Evolutionary conservation across 345 rosid species (phyloP).

Genomic region (Lumnitzera racemosa): DNA sequence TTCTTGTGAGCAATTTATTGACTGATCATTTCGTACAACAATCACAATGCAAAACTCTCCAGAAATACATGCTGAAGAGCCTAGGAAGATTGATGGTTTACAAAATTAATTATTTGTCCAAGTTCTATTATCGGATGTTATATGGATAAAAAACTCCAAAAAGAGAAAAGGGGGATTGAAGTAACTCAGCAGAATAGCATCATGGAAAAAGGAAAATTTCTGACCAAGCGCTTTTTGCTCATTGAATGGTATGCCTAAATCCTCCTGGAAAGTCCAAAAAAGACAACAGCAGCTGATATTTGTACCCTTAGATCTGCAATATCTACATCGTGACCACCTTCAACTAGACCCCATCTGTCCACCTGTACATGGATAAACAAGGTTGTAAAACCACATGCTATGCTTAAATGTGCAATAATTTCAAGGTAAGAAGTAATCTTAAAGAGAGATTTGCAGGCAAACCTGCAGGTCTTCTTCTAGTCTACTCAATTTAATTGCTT

Average conservation of each 20-base stretch:
- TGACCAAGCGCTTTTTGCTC: too few relatives aligned
- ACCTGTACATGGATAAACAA: conserved; percentile 37
- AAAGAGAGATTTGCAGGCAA: not conserved
- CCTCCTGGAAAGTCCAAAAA: conserved; percentile 71
- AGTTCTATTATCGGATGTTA: too few relatives aligned
- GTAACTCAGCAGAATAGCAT: too few relatives aligned
- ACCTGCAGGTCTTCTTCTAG: conserved; percentile 99
- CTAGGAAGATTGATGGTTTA: too few relatives aligned
- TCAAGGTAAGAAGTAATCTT: not conserved
- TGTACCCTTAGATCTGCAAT: conserved; percentile 92
- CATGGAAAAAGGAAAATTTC: too few relatives aligned
- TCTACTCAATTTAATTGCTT: conserved; percentile 76
- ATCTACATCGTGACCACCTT: conserved; percentile 94
- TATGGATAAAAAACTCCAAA: too few relatives aligned
- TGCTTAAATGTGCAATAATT: not conserved
- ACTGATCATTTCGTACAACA: too few relatives aligned
- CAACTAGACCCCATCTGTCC: conserved; percentile 92
- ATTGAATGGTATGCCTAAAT: conserved; percentile 11
- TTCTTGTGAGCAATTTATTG: too few relatives aligned
- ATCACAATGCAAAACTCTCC: too few relatives aligned
- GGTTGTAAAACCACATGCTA: not conserved
- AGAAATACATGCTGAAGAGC: too few relatives aligned
- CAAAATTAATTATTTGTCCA: too few relatives aligned
- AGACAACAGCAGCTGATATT: conserved; percentile 74
- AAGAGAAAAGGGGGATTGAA: too few relatives aligned